Percentiles rank a stretch among this genome's conserved stretches.
phyloP scores from a whole-genome alignment of 129 eudicot genomes.

The Calendula officinalis region DNA sequence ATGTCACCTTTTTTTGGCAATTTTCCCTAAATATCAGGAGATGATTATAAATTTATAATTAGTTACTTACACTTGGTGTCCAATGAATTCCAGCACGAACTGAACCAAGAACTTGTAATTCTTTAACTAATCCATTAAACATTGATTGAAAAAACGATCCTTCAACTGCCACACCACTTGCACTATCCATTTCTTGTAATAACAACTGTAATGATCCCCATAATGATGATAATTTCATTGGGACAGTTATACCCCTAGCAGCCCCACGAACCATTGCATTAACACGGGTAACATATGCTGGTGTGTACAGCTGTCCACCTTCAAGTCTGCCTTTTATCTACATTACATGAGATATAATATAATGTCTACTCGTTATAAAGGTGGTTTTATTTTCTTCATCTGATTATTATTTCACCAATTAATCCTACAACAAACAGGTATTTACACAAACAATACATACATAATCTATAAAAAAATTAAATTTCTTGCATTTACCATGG shows the following conservation, averaged over 20 bases:
- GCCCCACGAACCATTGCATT: slow-evolving; percentile 98
- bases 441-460: not conserved
- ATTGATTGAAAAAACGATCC: slow-evolving; percentile 87
- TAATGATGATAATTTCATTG: slow-evolving; percentile 75
- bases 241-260: slow-evolving; percentile 84
- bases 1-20: no score
- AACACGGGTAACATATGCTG: slow-evolving; percentile 92
- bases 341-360: slow-evolving; percentile 31
- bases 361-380: not conserved
- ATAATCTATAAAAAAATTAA: slow-evolving; percentile 1
- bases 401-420: not conserved
- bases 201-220: slow-evolving; percentile 84
- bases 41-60: not conserved
- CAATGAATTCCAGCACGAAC: slow-evolving; percentile 99
- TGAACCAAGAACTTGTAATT: slow-evolving; percentile 83
- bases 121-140: slow-evolving; percentile 93
- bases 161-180: slow-evolving; percentile 89
- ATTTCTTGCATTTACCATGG: slow-evolving; percentile 46
- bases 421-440: not conserved
- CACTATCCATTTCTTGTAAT: slow-evolving; percentile 86
- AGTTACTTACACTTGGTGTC: slow-evolving; percentile 82
- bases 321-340: slow-evolving; percentile 97
- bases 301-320: slow-evolving; percentile 97
- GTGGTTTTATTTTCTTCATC: no score
- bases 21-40: no score